A percentile compares a stretch with the other conserved stretches of the same genome.
Evolutionary conservation across 257 asterid species (phyloP).

Genomic region (Solanum lignicaule): DNA sequence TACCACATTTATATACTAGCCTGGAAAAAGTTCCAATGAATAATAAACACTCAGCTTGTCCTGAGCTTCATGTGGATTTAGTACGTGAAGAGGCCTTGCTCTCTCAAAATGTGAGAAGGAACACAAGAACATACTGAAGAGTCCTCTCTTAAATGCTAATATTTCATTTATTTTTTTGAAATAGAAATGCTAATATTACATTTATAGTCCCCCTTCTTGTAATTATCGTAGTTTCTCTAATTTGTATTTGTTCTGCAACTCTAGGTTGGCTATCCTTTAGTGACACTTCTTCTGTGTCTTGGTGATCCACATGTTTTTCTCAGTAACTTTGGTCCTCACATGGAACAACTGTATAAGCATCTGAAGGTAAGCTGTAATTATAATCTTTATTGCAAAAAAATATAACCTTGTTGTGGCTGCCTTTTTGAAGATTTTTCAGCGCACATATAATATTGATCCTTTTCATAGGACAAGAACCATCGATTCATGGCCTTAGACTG

Average conservation of each 20-base stretch:
- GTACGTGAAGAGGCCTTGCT: background rate
- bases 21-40: background rate
- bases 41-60: background rate
- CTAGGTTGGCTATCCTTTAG: conserved; percentile 97
- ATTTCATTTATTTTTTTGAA: background rate
- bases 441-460: conserved; percentile 4
- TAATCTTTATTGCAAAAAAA: background rate
- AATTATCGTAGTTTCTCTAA: background rate
- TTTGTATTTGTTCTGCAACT: background rate
- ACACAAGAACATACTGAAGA: background rate
- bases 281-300: conserved; percentile 94
- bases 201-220: background rate
- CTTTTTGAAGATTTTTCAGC: background rate
- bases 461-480: conserved; percentile 87
- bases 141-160: background rate
- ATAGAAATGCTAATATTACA: background rate
- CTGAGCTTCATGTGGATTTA: background rate
- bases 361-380: conserved; percentile 43
- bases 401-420: background rate
- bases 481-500: conserved; percentile 99
- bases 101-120: background rate
- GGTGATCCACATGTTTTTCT: conserved; percentile 93
- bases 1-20: background rate
- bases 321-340: conserved; percentile 80
- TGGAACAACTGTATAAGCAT: conserved; percentile 97